phyloP scores from a whole-genome alignment of 2,329 filamentous ascomycete species.

The Chrysosporium keratinophilum region DNA sequence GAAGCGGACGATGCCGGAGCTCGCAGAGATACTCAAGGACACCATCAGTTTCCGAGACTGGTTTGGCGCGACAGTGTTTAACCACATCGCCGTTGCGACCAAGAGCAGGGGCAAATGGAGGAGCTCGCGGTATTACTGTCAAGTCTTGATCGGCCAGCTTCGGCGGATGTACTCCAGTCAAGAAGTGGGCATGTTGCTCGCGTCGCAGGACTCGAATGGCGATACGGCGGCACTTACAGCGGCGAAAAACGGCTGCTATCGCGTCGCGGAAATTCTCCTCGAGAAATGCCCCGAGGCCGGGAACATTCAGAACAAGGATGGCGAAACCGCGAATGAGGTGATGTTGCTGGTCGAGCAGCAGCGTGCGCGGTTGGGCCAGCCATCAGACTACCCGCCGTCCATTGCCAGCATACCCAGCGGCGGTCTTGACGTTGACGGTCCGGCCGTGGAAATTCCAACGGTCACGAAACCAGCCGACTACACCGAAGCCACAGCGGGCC shows the following conservation, averaged over 20 bases:
- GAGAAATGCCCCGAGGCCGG: slow-evolving; percentile 66
- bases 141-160: slow-evolving; percentile 79
- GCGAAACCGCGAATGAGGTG: slow-evolving; percentile 73
- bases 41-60: slow-evolving; percentile 73
- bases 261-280: slow-evolving; percentile 56
- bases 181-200: slow-evolving; percentile 67
- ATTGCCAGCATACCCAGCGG: slow-evolving; percentile 51
- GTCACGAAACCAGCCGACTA: slow-evolving; percentile 33
- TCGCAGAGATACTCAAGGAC: slow-evolving; percentile 71
- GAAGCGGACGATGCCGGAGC: slow-evolving; percentile 75
- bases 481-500: slow-evolving; percentile 57
- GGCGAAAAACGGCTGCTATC: slow-evolving; percentile 76
- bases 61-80: slow-evolving; percentile 78
- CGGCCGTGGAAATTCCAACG: slow-evolving; percentile 25
- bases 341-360: slow-evolving; percentile 62
- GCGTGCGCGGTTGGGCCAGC: slow-evolving; percentile 32
- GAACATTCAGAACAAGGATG: slow-evolving; percentile 70
- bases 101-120: slow-evolving; percentile 76
- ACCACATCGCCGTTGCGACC: slow-evolving; percentile 85
- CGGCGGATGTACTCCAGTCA: slow-evolving; percentile 65
- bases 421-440: slow-evolving; percentile 28
- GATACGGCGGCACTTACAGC: slow-evolving; percentile 86
- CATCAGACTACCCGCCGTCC: slow-evolving; percentile 45
- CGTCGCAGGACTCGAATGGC: slow-evolving; percentile 72
- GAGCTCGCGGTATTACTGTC: slow-evolving; percentile 85